A percentile compares a stretch with the other conserved stretches of the same genome.
Conservation (phyloP, 306 rosid species). For the Quercus cerris region DNA sequence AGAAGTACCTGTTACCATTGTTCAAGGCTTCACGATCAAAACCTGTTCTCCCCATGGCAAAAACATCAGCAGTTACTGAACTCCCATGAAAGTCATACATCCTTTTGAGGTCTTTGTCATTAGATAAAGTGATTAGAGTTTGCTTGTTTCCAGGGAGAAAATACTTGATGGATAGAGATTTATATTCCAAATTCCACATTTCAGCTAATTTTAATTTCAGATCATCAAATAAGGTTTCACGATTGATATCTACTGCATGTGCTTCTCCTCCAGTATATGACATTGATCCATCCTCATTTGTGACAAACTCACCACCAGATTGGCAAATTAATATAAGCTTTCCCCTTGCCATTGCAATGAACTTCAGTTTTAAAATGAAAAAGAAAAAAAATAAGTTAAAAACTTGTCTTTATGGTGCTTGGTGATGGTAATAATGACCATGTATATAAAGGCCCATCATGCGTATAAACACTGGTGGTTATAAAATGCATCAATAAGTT, state of each 20-base stretch:
- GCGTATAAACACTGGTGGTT: neutral
- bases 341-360: constrained; percentile 38
- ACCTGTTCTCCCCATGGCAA: constrained; percentile 37
- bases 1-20: constrained; percentile 30
- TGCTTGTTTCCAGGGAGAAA: constrained; percentile 50
- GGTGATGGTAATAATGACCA: neutral
- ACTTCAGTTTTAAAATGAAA: constrained; percentile 11
- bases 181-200: constrained; percentile 34
- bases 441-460: neutral
- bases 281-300: constrained; percentile 51
- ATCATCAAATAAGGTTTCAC: constrained; percentile 40
- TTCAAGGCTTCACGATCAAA: constrained; percentile 27
- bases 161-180: constrained; percentile 45
- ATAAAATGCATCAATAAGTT: neutral
- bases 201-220: constrained; percentile 49
- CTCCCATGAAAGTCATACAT: constrained; percentile 49
- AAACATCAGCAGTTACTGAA: constrained; percentile 51
- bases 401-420: neutral
- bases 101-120: constrained; percentile 49
- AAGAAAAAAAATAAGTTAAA: neutral
- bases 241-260: constrained; percentile 48
- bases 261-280: constrained; percentile 56
- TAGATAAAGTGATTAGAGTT: constrained; percentile 45
- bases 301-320: constrained; percentile 36
- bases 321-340: constrained; percentile 63